Conservation (phyloP, 2,329 filamentous ascomycete species). For the Aureobasidium vineae region DNA sequence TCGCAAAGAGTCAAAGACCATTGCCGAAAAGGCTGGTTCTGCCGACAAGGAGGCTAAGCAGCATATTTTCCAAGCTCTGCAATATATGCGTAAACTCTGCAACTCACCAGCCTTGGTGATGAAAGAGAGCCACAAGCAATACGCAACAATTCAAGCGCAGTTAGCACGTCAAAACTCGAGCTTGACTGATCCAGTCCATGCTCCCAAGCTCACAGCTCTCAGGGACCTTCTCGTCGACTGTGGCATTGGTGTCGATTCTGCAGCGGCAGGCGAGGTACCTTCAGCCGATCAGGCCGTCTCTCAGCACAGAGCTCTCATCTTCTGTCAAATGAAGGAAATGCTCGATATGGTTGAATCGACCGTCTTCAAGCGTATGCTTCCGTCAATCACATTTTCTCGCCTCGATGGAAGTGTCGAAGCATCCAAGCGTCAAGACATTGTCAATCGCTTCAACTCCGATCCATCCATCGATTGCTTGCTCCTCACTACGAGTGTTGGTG, state of each 20-base stretch:
- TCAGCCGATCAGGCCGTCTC: slow-evolving; percentile 77
- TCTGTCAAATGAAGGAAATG: slow-evolving; percentile 99
- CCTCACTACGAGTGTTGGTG: slow-evolving; percentile 91
- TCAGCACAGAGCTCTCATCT: slow-evolving; percentile 91
- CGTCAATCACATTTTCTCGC: slow-evolving; percentile 88
- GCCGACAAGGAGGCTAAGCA: slow-evolving; percentile 93
- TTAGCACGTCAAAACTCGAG: slow-evolving; percentile 75
- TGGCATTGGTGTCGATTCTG: slow-evolving; percentile 74
- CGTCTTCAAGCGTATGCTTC: slow-evolving; percentile 86
- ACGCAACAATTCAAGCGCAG: slow-evolving; percentile 80
- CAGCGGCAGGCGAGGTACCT: slow-evolving; percentile 51
- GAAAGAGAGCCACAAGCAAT: slow-evolving; percentile 88
- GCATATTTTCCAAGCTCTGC: slow-evolving; percentile 97
- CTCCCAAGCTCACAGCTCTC: slow-evolving; percentile 87
- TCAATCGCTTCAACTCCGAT: slow-evolving; percentile 98
- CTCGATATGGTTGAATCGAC: slow-evolving; percentile 97
- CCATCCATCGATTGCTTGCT: slow-evolving; percentile 94
- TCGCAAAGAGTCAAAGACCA: slow-evolving; percentile 85
- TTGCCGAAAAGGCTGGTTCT: slow-evolving; percentile 77
- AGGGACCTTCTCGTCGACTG: slow-evolving; percentile 96
- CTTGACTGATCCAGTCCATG: slow-evolving; percentile 81
- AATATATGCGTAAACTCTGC: slow-evolving; percentile 99
- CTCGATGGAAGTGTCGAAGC: slow-evolving; percentile 92
- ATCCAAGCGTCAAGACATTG: slow-evolving; percentile 91
- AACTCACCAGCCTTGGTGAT: slow-evolving; percentile 96